Base-by-base conservation (phyloP, 2,329 filamentous ascomycete species). In the Lecanoromycetidae sp. region DNA sequence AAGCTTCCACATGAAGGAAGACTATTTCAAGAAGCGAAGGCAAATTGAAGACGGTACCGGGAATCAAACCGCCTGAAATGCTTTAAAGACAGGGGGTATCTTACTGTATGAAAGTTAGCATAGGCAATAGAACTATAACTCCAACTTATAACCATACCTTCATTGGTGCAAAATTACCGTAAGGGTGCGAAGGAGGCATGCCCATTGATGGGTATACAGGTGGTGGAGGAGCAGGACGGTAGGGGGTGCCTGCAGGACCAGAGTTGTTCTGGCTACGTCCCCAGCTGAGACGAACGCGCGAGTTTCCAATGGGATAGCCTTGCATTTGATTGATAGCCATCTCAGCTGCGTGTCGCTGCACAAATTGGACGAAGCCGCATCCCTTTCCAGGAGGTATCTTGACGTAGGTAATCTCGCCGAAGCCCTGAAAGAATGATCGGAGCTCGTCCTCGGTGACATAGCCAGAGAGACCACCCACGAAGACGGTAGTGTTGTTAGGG, bases 281-380 rank as follows among this genome's bases (percentile, higher is more conserved):
- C 91, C 91, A 98, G 65, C 87, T 94, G 57, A 98, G 77, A 60
- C 91, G 87, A 51, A 98, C 91, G 56, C 91, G 87, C 38, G 90
- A 96, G 75, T 98, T 98, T 47, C 91, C 91, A 60, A 98, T 98
- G 20, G 91, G 91, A 65, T 98, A 98, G 52, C 91, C 91, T 70
- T 98, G 91, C 91, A 98, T 98, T 71, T 98, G 91, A 71, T 98
- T 98, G 77, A 98, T 98, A 57, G 91, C 91, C 91, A 98, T 98
- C 72, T 98, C 91, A 12, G 91, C 91, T 44, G 91, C 91, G 61
- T 98, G 91, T 56, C 91, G 87, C 71, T 98, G 91, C 48, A 98
- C 91, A 59, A 98, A 98, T 69, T 98, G 91, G 50, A 98, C 91
- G 63, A 98, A 98, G 49, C 91, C 91, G 62, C 91, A 98, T 57